Evolutionary conservation across 257 asterid genomes (phyloP), one percentile per base, ranked within the genome.

Genomic region (Nicotiana tomentosiformis): DNA sequence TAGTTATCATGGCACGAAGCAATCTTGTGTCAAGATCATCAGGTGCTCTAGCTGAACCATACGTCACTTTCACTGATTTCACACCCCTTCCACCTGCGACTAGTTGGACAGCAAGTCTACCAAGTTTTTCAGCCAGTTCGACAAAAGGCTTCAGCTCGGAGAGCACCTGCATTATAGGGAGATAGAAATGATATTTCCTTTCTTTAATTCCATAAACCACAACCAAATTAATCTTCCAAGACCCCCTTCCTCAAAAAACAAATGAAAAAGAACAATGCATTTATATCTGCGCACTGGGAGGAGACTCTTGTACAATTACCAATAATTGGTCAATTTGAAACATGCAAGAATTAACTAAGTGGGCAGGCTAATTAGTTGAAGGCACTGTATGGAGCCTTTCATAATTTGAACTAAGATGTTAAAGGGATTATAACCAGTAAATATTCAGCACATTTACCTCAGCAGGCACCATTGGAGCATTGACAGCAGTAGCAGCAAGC

Each of bases 391-490:
- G 2, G 46, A 15, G 29, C 26, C 39, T 26, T 26, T 11, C 26
- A 5, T 76, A 0, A 15, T 26, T 51, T 76, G 23, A 51, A 76
- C 43, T 49, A 76, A 14, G 5, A 76, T 76, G 9, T 5, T 14
- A 51, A 8, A n/a, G 16, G 43, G 43, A 26, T 51, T 26, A 76
- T 16, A 49, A 51, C 1, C 46, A 76, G 46, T 57, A 76, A 76
- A 7, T 76, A 51, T 51, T 49, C 16, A 26, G 80, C 2, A 1
- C 1, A 29, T 49, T 76, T 86, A 95, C 99, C 99, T 95, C 89
- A 80, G 97, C 94, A 81, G 98, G 93, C 89, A 95, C 98, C 98
- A 95, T 95, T 33, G 98, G 98, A 57, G 98, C 99, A 77, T 95
- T 95, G 70, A 95, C 99, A 76, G 99, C 98, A 85, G 99, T 95